Evolutionary conservation across 129 eudicot species (phyloP).

Genomic region (Pittosporum tobira): DNA sequence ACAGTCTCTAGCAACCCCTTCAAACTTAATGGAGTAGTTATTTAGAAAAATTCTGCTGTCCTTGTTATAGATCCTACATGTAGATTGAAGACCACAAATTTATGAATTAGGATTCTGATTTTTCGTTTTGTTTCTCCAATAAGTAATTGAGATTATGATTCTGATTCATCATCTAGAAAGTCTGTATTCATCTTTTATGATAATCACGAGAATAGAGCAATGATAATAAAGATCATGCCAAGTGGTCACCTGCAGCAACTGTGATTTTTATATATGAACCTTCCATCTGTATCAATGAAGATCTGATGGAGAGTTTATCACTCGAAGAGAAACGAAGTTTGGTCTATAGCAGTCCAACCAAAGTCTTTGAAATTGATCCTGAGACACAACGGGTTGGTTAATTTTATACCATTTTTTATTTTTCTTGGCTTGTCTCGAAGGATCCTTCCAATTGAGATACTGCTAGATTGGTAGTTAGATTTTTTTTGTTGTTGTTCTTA

Average conservation of each 20-base stretch:
- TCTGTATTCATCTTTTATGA: too few species aligned
- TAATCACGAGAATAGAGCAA: too few species aligned
- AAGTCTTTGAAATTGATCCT: constrained; percentile 67
- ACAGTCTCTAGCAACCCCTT: too few species aligned
- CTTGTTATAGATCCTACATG: too few species aligned
- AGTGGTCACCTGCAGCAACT: constrained; percentile 98
- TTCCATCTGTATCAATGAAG: constrained; percentile 76
- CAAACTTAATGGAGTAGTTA: too few species aligned
- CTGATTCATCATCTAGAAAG: too few species aligned
- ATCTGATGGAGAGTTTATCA: constrained; percentile 69
- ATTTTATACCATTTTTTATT: not conserved
- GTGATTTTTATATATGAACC: constrained; percentile 95
- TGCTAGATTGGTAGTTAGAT: not conserved
- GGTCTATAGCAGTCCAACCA: constrained; percentile 78
- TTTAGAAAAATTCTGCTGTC: too few species aligned
- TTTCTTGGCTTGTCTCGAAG: not conserved
- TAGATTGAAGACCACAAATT: too few species aligned
- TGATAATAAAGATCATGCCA: constrained; percentile 96
- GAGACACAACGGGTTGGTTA: constrained; percentile 52
- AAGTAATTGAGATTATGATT: too few species aligned
- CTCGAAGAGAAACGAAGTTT: constrained; percentile 61
- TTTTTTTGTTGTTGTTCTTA: too few species aligned
- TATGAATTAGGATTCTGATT: too few species aligned
- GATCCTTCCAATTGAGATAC: not conserved
- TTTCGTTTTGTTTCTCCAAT: too few species aligned